Percentiles rank a stretch among this genome's conserved stretches.
Conservation (phyloP, 2,329 filamentous ascomycete genomes). For the Cercospora sp. region DNA sequence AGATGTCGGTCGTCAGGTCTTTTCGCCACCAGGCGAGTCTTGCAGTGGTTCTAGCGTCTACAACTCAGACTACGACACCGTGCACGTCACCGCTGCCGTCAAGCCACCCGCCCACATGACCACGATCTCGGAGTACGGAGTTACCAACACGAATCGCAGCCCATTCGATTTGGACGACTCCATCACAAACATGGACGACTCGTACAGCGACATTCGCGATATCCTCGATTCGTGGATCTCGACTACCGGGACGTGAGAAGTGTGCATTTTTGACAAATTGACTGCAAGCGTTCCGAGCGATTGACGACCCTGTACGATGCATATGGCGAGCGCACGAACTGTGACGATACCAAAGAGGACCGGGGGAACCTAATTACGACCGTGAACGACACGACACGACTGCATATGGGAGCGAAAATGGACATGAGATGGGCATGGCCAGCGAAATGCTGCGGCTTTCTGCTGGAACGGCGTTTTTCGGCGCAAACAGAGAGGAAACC, state of each 20-base stretch:
- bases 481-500: background rate
- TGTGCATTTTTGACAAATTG: constrained; percentile 10
- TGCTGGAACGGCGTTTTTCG: constrained; percentile 7
- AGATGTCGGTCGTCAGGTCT: constrained; percentile 29
- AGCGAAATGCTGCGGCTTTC: background rate
- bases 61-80: constrained; percentile 32
- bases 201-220: constrained; percentile 29
- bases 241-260: constrained; percentile 15
- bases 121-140: constrained; percentile 84
- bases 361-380: constrained; percentile 23
- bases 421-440: background rate
- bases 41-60: constrained; percentile 34
- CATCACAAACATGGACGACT: constrained; percentile 21
- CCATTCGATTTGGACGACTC: constrained; percentile 27
- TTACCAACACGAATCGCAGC: constrained; percentile 64
- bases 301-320: constrained; percentile 14
- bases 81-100: constrained; percentile 25
- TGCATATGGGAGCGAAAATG: constrained; percentile 14
- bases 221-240: constrained; percentile 31
- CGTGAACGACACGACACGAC: constrained; percentile 17
- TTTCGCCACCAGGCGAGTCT: constrained; percentile 35
- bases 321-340: constrained; percentile 13
- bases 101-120: constrained; percentile 21
- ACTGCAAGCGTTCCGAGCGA: constrained; percentile 11
- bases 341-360: constrained; percentile 17